These are phyloP conservation scores for Blastomyces emzantsi DNA, from an alignment of 2,329 filamentous ascomycete genomes.

Conservation along the genomic window DNA sequence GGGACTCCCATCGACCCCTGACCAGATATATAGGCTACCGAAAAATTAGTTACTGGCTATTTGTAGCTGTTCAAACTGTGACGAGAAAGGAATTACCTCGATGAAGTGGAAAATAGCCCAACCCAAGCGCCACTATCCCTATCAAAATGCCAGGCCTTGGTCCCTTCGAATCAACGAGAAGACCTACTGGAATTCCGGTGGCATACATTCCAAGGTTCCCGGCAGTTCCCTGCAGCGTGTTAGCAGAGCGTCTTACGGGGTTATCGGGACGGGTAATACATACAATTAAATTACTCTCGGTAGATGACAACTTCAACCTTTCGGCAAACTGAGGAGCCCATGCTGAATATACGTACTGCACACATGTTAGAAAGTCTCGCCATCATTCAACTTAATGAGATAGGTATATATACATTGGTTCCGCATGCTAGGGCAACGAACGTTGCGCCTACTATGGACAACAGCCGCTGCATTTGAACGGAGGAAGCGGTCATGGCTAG, in stretches of 20 bases:
- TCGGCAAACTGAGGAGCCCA: conserved; percentile 96
- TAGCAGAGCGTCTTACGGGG: conserved; percentile 16
- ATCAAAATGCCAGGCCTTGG: conserved; percentile 68
- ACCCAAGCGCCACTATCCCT: conserved; percentile 61
- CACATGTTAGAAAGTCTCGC: conserved; percentile 18
- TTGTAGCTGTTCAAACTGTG: neutral
- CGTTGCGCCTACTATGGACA: conserved; percentile 79
- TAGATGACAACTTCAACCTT: conserved; percentile 77
- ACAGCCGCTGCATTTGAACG: conserved; percentile 50
- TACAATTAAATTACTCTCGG: conserved; percentile 84
- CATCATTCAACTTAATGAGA: conserved; percentile 11
- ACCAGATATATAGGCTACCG: conserved; percentile 61
- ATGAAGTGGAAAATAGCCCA: conserved; percentile 81
- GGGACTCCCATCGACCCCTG: conserved; percentile 47
- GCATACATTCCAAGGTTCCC: conserved; percentile 79
- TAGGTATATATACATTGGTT: conserved; percentile 59
- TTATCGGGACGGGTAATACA: conserved; percentile 22
- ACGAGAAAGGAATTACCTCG: conserved; percentile 31
- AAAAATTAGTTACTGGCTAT: neutral
- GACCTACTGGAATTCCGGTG: conserved; percentile 77
- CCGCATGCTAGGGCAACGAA: conserved; percentile 80
- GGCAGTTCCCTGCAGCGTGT: conserved; percentile 42
- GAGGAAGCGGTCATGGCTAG: neutral
- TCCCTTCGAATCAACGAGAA: conserved; percentile 75
- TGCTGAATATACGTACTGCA: conserved; percentile 91